Evolutionary conservation across 2,329 filamentous ascomycete genomes (phyloP).

Genomic region (Colletotrichum limetticola): DNA sequence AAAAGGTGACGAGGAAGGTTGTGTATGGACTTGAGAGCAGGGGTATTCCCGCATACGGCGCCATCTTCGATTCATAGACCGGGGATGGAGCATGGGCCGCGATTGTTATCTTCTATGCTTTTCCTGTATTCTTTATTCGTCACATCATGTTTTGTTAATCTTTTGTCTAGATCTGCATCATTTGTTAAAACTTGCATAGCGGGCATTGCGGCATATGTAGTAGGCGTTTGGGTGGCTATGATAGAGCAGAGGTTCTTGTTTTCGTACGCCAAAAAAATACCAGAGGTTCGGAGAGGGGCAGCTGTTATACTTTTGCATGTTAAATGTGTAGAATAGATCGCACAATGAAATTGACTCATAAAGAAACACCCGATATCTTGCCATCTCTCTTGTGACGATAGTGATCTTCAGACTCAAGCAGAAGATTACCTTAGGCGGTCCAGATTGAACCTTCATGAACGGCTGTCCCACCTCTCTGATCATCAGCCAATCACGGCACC

Average conservation of each 20-base stretch:
- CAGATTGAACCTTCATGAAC: too few relatives aligned
- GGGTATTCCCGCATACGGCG: slow-evolving; percentile 75
- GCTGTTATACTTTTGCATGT: not conserved
- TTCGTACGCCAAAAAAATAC: not conserved
- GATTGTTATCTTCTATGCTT: not conserved
- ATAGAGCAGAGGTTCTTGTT: not conserved
- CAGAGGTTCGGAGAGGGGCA: not conserved
- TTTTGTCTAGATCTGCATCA: not conserved
- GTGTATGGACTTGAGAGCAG: slow-evolving; percentile 75
- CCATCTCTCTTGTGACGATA: too few relatives aligned
- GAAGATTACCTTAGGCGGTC: too few relatives aligned
- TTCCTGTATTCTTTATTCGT: not conserved
- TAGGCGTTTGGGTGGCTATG: not conserved
- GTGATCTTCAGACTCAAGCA: too few relatives aligned
- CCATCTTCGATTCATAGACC: slow-evolving; percentile 72
- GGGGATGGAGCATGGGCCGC: not conserved
- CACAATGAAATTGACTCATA: not conserved
- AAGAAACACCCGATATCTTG: not conserved
- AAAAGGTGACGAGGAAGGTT: slow-evolving; percentile 72
- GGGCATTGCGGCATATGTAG: not conserved
- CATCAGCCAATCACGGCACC: slow-evolving; percentile 8
- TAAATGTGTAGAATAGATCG: not conserved
- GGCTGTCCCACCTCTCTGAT: too few relatives aligned
- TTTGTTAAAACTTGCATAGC: not conserved
- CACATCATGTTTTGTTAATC: not conserved